Evolutionary conservation across 2,329 filamentous ascomycete species (phyloP), one percentile per base, ranked within the genome.

Genomic region (Cercospora canescens): DNA sequence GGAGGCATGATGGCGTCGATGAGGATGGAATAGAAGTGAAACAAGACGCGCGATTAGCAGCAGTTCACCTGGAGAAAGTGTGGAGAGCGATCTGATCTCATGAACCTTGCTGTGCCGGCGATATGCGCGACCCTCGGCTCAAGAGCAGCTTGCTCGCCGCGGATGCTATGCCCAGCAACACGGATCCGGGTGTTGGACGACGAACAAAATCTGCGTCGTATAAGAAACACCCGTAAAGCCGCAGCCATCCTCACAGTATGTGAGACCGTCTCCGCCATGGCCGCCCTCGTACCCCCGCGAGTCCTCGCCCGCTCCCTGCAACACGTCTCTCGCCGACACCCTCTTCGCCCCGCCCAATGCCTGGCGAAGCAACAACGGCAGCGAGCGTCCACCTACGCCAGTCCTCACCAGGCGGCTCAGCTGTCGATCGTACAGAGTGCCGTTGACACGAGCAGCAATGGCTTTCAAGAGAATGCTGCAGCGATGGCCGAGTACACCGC

Each of bases 391-490:
- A 93, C 87, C 50, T 94, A 96, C 79, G 92, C 91, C 8, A 87
- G 93, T 67, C 87, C 89, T 2, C 88, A 93, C 78, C 93, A 97
- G 81, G 92, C 93, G 37, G 87, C 87, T 69, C 90, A 93, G 63
- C 89, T 97, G 68, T 97, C 94, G 6, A 85, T 92, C 50, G 83
- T 98, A 35, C 91, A 88, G 67, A 92, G 88, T 39, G 82, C 85
- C 52, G 86, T 97, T 71, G 94, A 98, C 78, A 85, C 89, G 2
- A 87, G 87, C 4, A 94, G 92, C 5, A 82, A 88, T 32, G 90
- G 92, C 73, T 98, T 91, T 83, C 87, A 86, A 74, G 90, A 96
- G 74, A 98, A 98, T 82, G 87, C 87, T 72, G 79, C 81, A 64
- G 87, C 92, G 68, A 96, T 97, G 92, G 83, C 83, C 67, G 87